These are phyloP conservation scores for Trichaptum fuscoviolaceum DNA, from an alignment of 768 basidiomycete species.

Conservation along the genomic window DNA sequence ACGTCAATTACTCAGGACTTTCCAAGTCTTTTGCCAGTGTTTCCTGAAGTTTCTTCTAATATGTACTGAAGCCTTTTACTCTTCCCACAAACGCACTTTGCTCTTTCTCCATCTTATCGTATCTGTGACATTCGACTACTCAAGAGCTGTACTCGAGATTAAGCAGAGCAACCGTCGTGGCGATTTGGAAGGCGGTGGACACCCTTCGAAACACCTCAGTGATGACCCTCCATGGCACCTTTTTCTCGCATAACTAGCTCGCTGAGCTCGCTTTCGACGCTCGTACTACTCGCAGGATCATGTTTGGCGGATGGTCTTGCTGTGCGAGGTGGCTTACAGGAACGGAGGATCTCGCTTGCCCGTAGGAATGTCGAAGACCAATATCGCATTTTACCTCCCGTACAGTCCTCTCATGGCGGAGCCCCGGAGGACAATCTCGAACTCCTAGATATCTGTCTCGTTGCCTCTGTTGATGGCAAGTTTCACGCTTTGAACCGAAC, in stretches of 20 bases:
- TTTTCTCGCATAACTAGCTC: neutral
- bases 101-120: neutral
- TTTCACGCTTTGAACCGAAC: slow-evolving; percentile 91
- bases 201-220: neutral
- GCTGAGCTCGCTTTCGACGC: neutral
- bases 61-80: no score
- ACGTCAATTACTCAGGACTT: no score
- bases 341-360: neutral
- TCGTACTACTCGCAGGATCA: neutral
- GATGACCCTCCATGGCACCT: neutral
- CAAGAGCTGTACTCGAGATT: neutral
- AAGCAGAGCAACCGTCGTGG: neutral
- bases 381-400: neutral
- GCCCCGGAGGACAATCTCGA: slow-evolving; percentile 39
- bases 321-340: neutral
- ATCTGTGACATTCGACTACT: neutral
- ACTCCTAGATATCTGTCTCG: slow-evolving; percentile 77
- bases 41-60: no score
- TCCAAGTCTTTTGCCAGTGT: no score
- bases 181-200: neutral
- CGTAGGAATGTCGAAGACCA: neutral
- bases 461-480: slow-evolving; percentile 91
- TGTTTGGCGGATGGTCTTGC: neutral
- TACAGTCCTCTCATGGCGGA: neutral
- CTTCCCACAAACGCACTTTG: neutral